Evolutionary conservation across 345 rosid genomes (phyloP).

Genomic region (Brassica juncea): DNA sequence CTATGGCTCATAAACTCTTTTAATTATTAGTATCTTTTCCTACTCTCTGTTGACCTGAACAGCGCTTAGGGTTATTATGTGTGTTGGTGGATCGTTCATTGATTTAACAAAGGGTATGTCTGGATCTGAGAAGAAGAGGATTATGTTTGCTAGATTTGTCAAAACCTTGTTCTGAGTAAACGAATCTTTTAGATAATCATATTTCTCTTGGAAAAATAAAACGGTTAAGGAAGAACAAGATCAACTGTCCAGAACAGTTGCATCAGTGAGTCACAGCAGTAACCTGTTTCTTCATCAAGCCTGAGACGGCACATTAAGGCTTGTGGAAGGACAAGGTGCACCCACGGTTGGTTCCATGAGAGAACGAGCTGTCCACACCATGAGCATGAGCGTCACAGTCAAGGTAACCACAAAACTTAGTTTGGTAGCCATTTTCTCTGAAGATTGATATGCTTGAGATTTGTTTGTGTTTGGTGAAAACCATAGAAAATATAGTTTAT

Average conservation of each 20-base stretch:
- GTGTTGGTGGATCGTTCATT: slow-evolving; percentile 4
- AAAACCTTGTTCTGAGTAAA: background rate
- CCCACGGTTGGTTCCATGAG: slow-evolving; percentile 26
- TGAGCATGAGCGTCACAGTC: slow-evolving; percentile 21
- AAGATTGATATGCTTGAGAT: too few relatives aligned
- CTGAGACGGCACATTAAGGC: slow-evolving; percentile 43
- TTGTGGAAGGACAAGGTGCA: slow-evolving; percentile 25
- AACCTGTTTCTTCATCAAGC: slow-evolving; percentile 47
- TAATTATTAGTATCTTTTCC: too few relatives aligned
- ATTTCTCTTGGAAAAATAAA: background rate
- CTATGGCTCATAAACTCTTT: too few relatives aligned
- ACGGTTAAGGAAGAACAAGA: slow-evolving; percentile 63
- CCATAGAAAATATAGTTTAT: slow-evolving; percentile 15
- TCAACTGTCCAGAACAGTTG: slow-evolving; percentile 72
- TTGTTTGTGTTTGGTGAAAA: background rate
- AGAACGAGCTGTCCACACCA: slow-evolving; percentile 29
- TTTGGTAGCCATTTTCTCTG: background rate
- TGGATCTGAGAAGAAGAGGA: background rate
- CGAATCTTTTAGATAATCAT: background rate
- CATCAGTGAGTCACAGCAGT: slow-evolving; percentile 73
- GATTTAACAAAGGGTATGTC: background rate
- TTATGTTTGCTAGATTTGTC: slow-evolving; percentile 3
- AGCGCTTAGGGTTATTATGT: slow-evolving; percentile 5
- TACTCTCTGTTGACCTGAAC: background rate
- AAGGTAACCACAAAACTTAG: slow-evolving; percentile 17